Conservation (phyloP, 176 grass and related monocot species). For the Eragrostis curvula region DNA sequence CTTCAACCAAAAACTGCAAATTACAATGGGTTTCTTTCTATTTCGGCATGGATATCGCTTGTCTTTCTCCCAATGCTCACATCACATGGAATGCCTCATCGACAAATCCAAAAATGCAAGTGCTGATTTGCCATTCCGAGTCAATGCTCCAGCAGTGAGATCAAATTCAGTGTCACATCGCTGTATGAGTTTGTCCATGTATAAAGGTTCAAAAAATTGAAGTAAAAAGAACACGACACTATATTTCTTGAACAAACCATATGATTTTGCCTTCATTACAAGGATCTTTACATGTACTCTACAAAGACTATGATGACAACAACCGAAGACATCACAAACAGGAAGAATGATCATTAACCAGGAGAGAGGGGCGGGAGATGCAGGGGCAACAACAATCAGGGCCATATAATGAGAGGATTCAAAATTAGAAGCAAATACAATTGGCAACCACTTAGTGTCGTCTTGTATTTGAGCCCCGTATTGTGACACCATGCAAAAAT, state of each 20-base stretch:
- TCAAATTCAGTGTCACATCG: background rate
- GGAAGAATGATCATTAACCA: slow-evolving; percentile 60
- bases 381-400: slow-evolving; percentile 49
- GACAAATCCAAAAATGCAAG: too few relatives aligned
- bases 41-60: too few relatives aligned
- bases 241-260: slow-evolving; percentile 67
- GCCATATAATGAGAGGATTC: slow-evolving; percentile 53
- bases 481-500: slow-evolving; percentile 98
- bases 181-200: background rate
- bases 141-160: too few relatives aligned
- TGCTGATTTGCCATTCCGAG: too few relatives aligned
- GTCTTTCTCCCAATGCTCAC: too few relatives aligned
- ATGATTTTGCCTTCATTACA: slow-evolving; percentile 55
- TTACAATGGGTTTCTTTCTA: too few relatives aligned
- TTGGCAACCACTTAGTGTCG: slow-evolving; percentile 65
- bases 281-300: slow-evolving; percentile 90
- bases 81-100: too few relatives aligned
- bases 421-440: slow-evolving; percentile 77
- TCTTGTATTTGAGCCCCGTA: slow-evolving; percentile 87
- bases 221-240: slow-evolving; percentile 35
- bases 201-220: background rate
- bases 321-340: slow-evolving; percentile 45
- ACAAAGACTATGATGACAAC: slow-evolving; percentile 71
- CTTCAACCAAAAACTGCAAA: too few relatives aligned
- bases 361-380: slow-evolving; percentile 1